A percentile compares a stretch with the other conserved stretches of the same genome.
Conservation (phyloP, 768 basidiomycete species). For the Lactarius hatsudake region DNA sequence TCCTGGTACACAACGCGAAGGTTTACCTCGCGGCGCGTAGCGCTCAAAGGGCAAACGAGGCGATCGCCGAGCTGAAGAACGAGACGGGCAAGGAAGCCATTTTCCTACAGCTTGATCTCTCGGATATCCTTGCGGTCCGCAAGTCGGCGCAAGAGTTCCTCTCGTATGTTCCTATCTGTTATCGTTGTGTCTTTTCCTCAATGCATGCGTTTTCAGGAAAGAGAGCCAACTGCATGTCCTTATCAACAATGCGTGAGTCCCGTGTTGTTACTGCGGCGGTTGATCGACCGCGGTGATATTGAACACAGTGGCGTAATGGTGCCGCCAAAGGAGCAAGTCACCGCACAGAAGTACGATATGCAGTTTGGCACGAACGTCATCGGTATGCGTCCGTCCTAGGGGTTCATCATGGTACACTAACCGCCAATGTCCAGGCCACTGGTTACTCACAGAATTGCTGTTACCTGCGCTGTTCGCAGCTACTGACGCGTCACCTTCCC, state of each 20-base stretch:
- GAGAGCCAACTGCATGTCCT: slow-evolving; percentile 48
- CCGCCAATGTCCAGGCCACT: slow-evolving; percentile 45
- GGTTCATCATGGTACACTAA: not conserved
- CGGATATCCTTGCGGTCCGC: slow-evolving; percentile 38
- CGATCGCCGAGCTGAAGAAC: slow-evolving; percentile 51
- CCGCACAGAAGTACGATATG: slow-evolving; percentile 50
- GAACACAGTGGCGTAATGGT: slow-evolving; percentile 47
- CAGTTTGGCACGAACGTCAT: slow-evolving; percentile 58
- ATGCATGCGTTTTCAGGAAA: slow-evolving; percentile 33
- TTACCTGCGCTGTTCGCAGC: slow-evolving; percentile 46
- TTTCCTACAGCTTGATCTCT: slow-evolving; percentile 46
- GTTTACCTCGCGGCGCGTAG: slow-evolving; percentile 59
- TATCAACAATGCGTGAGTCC: slow-evolving; percentile 49
- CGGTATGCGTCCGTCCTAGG: slow-evolving; percentile 33
- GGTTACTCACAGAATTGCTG: slow-evolving; percentile 54
- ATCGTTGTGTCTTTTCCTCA: slow-evolving; percentile 12
- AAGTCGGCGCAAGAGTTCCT: slow-evolving; percentile 41
- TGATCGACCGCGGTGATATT: not conserved
- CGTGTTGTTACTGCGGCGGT: not conserved
- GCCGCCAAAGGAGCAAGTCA: slow-evolving; percentile 40
- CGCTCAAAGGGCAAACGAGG: slow-evolving; percentile 43
- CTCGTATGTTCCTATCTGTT: slow-evolving; percentile 29
- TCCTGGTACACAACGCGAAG: slow-evolving; percentile 60
- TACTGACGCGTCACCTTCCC: slow-evolving; percentile 38
- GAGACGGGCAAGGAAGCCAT: slow-evolving; percentile 43